Evolutionary conservation across 1,284 basidiomycete genomes (phyloP).

Genomic region (Austropuccinia psidii): DNA sequence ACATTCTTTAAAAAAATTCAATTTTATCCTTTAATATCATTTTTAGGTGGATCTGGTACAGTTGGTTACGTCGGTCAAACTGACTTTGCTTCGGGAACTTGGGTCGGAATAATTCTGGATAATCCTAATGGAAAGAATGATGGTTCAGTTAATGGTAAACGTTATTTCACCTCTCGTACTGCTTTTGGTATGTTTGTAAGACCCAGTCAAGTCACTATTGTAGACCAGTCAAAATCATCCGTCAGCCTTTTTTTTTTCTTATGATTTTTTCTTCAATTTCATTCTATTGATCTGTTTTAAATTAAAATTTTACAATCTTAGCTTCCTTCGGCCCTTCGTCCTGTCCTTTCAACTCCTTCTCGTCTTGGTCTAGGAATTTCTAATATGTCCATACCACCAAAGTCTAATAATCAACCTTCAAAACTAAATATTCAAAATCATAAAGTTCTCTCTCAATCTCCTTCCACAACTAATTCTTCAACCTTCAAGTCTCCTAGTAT

Average conservation of each 20-base stretch:
- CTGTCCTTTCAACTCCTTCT: background rate
- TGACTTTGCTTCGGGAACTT: constrained; percentile 77
- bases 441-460: too few species aligned
- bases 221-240: constrained; percentile 44
- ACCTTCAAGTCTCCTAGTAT: constrained; percentile 14
- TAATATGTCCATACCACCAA: background rate
- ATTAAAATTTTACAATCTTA: constrained; percentile 10
- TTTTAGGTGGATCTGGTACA: constrained; percentile 61
- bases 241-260: constrained; percentile 25
- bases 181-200: constrained; percentile 83
- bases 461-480: background rate
- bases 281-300: background rate
- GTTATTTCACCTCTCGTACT: constrained; percentile 74
- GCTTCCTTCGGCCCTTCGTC: constrained; percentile 21
- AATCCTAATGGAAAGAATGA: constrained; percentile 82
- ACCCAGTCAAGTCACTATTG: constrained; percentile 70
- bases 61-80: constrained; percentile 79
- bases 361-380: constrained; percentile 15
- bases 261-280: background rate
- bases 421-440: too few species aligned
- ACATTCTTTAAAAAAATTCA: too few species aligned
- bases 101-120: constrained; percentile 66
- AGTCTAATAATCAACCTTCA: background rate
- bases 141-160: constrained; percentile 70
- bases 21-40: too few species aligned